Evolutionary conservation across 2,329 filamentous ascomycete species (phyloP).

Genomic region (Albophoma yamanashiensis): DNA sequence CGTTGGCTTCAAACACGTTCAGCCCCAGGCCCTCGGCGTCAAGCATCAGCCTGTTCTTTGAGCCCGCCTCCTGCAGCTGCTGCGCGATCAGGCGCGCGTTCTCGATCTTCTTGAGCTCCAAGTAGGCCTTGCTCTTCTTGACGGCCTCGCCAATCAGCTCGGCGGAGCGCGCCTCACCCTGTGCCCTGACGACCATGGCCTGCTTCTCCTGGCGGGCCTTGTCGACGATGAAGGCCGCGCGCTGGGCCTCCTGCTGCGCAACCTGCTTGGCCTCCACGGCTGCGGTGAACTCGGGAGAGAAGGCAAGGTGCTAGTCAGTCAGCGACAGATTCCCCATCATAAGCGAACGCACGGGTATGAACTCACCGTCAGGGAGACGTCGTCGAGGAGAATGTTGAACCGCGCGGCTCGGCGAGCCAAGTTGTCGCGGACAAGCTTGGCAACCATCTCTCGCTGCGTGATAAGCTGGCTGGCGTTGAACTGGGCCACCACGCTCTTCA

Average conservation of each 20-base stretch:
- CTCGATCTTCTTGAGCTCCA: constrained; percentile 96
- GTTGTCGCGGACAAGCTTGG: constrained; percentile 83
- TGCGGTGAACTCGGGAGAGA: constrained; percentile 64
- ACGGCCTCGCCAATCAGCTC: constrained; percentile 98
- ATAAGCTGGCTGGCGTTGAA: constrained; percentile 98
- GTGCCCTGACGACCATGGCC: constrained; percentile 93
- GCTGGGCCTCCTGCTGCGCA: constrained; percentile 85
- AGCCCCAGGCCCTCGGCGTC: constrained; percentile 85
- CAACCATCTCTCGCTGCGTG: constrained; percentile 96
- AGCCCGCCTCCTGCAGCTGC: constrained; percentile 74
- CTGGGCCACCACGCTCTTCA: constrained; percentile 97
- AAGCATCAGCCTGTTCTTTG: constrained; percentile 88
- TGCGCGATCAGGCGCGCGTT: constrained; percentile 85
- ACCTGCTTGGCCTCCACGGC: constrained; percentile 67
- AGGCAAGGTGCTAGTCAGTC: constrained; percentile 50
- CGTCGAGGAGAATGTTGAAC: constrained; percentile 96
- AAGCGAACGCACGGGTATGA: background rate
- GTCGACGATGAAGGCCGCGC: constrained; percentile 95
- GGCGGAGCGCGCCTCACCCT: constrained; percentile 96
- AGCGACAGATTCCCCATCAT: background rate
- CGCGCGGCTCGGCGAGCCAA: constrained; percentile 80
- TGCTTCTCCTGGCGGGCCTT: constrained; percentile 99
- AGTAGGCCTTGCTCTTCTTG: constrained; percentile 97
- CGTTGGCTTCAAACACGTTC: constrained; percentile 58
- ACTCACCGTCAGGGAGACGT: constrained; percentile 88